These are phyloP conservation scores for Meredithiella fracta DNA, from an alignment of 2,329 filamentous ascomycete genomes.

Conservation along the genomic window DNA sequence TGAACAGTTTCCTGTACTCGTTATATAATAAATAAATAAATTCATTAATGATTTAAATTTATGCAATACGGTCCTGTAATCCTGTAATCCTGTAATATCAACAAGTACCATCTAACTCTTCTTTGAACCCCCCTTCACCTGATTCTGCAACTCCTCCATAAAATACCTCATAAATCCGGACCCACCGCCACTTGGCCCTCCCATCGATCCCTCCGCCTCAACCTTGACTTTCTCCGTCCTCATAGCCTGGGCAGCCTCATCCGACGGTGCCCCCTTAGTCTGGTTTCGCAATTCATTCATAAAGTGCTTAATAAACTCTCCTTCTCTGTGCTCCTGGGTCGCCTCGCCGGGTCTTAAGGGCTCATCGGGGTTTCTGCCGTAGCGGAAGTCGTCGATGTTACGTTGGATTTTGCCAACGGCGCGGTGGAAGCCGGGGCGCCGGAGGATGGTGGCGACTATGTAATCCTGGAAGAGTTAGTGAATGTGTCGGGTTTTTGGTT, in stretches of 20 bases:
- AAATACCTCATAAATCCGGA: neutral
- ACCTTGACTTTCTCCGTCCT: too few species aligned
- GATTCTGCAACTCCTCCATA: constrained; percentile 7
- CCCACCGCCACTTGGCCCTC: neutral
- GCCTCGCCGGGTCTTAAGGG: constrained; percentile 36
- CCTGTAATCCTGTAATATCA: neutral
- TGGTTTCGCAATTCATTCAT: constrained; percentile 36
- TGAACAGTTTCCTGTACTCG: neutral
- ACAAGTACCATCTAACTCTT: neutral
- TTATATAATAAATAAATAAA: neutral
- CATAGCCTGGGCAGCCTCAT: neutral
- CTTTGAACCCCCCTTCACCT: neutral
- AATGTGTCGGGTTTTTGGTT: neutral
- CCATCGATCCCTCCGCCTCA: neutral
- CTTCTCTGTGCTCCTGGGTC: constrained; percentile 22
- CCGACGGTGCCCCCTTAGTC: constrained; percentile 15
- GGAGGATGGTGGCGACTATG: constrained; percentile 24
- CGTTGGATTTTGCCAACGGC: constrained; percentile 36
- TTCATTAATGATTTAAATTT: neutral
- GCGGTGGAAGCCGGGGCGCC: constrained; percentile 34
- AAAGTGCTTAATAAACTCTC: constrained; percentile 31
- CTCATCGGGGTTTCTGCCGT: constrained; percentile 35
- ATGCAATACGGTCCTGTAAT: neutral
- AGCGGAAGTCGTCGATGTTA: constrained; percentile 29
- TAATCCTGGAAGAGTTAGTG: constrained; percentile 18